Base-by-base conservation (phyloP, 192 early-diverging fungal genomes). In the Linnemannia hyalina region DNA sequence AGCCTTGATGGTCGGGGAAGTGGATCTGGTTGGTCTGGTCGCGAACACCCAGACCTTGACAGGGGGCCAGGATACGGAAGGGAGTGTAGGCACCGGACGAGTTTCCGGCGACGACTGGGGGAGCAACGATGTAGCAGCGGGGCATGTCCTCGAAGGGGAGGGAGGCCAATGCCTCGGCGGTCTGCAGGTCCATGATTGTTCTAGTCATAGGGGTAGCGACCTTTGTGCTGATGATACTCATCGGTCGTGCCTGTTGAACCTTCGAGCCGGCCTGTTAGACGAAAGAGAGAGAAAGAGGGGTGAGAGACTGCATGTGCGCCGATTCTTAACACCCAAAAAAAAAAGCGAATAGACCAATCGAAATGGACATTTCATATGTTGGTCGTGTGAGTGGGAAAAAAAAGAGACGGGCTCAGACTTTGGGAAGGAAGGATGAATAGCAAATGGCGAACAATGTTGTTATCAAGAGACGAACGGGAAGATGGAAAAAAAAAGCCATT, bases 61-160 rank as follows among this genome's bases (percentile, higher is more conserved):
- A 85, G 46, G 78, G 78, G 1, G 83, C 78, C 6, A 80, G 49
- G 57, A 85, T 76, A 1, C 83, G 78, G 75, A 85, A 85, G 26
- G 83, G 83, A 13, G 78, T 75, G 38, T 68, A 80, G 3, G 36
- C 9, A 6, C 82, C 82, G 0, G 77, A 68, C 0, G 78, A 70
- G 32, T 57, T 60, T 29, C 74, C 32, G 0, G 70, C 42, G 35
- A 41, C 74, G 41, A 46, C 9, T 15, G 78, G 74, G 3, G 83
- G 78, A 1, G 83, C 83, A 26, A 85, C 70, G 3, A 85, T 36
- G 54, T 76, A 80, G 75, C 68, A 72, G 29, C 77, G 78, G 3
- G 83, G 83, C 46, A 85, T 85, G 38, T 85, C 78, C 40, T 85
- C 83, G 49, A 77, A 72, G 10, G 83, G 42, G 6, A 85, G 70